Percentiles rank a stretch among this genome's conserved stretches.
Conservation (phyloP, 441 rosid genomes). For the Metrosideros polymorpha region DNA sequence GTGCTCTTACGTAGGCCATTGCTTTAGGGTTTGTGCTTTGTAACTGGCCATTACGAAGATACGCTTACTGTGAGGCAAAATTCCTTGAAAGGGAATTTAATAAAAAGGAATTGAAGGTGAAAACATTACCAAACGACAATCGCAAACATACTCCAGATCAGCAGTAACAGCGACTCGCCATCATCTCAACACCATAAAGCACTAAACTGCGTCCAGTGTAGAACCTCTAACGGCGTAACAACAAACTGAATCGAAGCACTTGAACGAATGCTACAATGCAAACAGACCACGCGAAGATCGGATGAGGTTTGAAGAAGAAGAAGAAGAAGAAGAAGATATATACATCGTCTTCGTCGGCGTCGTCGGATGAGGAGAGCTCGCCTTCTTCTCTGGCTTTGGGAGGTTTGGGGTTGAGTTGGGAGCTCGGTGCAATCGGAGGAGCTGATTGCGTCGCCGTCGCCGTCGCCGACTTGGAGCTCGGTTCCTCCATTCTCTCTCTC, state of each 20-base stretch:
- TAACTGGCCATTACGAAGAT: not conserved
- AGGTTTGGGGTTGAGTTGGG: not conserved
- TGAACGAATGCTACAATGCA: not conserved
- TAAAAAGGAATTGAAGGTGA: not conserved
- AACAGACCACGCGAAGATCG: not conserved
- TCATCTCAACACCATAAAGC: not conserved
- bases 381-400: slow-evolving; percentile 60
- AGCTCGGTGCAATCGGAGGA: not conserved
- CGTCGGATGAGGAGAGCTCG: slow-evolving; percentile 70
- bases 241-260: not conserved
- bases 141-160: not conserved
- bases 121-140: not conserved
- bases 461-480: not conserved
- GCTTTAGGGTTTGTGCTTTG: not conserved
- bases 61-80: not conserved
- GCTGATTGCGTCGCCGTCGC: slow-evolving; percentile 10
- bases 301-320: not conserved
- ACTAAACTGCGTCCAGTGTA: not conserved
- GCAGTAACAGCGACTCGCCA: not conserved
- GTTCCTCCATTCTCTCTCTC: not conserved
- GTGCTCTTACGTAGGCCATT: not conserved
- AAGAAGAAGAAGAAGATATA: not conserved
- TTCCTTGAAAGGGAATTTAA: not conserved
- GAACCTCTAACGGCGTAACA: not conserved
- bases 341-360: slow-evolving; percentile 41